These are phyloP conservation scores for Lachnellula arida DNA, from an alignment of 2,329 filamentous ascomycete genomes.

Conservation along the genomic window DNA sequence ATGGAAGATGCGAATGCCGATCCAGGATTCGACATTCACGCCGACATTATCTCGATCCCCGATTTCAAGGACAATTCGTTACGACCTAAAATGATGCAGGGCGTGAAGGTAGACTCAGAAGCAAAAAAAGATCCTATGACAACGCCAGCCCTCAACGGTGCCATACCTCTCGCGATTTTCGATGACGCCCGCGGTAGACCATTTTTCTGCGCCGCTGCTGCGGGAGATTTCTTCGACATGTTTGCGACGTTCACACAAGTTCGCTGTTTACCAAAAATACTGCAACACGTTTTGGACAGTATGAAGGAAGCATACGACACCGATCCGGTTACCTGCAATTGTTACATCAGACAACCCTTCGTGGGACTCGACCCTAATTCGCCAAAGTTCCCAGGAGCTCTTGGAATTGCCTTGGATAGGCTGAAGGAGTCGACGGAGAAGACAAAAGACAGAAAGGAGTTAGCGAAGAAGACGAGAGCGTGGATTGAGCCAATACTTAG, in stretches of 20 bases:
- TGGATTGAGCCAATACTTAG: conserved; percentile 54
- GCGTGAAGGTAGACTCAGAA: conserved; percentile 50
- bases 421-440: conserved; percentile 50
- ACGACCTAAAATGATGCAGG: conserved; percentile 43
- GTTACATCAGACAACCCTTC: conserved; percentile 66
- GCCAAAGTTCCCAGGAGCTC: conserved; percentile 65
- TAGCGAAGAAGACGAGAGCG: conserved; percentile 45
- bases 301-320: conserved; percentile 57
- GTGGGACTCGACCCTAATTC: conserved; percentile 59
- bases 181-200: conserved; percentile 66
- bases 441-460: conserved; percentile 39
- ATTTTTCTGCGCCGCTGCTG: conserved; percentile 60
- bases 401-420: conserved; percentile 60
- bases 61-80: conserved; percentile 37
- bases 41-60: conserved; percentile 54
- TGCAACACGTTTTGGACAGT: conserved; percentile 66
- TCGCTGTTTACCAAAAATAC: conserved; percentile 59
- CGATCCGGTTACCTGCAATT: conserved; percentile 61
- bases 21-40: conserved; percentile 31
- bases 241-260: conserved; percentile 66
- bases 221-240: conserved; percentile 74
- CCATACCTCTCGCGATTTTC: conserved; percentile 88
- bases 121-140: conserved; percentile 35
- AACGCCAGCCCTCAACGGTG: conserved; percentile 85
- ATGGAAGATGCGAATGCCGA: conserved; percentile 41